phyloP scores from a whole-genome alignment of 2,329 filamentous ascomycete species.

The Aspergillus fumigatus region DNA sequence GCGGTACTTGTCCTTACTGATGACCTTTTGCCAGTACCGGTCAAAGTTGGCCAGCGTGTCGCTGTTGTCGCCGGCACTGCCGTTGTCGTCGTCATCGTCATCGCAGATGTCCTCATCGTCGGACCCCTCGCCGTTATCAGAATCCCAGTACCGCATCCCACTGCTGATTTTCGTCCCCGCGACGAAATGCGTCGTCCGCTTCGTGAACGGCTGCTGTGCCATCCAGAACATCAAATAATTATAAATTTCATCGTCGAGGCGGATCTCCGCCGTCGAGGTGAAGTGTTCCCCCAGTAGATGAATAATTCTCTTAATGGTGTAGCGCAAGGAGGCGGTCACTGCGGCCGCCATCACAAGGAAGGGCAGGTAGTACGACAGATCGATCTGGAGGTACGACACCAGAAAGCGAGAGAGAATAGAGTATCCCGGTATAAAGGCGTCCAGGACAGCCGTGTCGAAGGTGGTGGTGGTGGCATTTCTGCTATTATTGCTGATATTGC shows the following conservation, averaged over 20 bases:
- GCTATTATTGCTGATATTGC: conserved; percentile 15
- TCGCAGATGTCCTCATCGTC: conserved; percentile 20
- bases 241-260: conserved; percentile 67
- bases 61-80: conserved; percentile 21
- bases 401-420: conserved; percentile 52
- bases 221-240: conserved; percentile 70
- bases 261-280: conserved; percentile 63
- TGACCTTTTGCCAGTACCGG: conserved; percentile 40
- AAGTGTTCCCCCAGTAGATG: conserved; percentile 50
- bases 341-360: conserved; percentile 49
- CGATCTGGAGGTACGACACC: conserved; percentile 55
- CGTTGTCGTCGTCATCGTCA: conserved; percentile 23
- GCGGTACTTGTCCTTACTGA: conserved; percentile 33
- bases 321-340: conserved; percentile 50
- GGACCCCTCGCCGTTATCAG: conserved; percentile 17
- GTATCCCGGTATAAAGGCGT: conserved; percentile 64
- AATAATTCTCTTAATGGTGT: conserved; percentile 48
- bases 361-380: conserved; percentile 60
- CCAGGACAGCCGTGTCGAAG: conserved; percentile 40
- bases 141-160: conserved; percentile 24
- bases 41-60: conserved; percentile 39
- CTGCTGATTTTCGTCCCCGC: conserved; percentile 58
- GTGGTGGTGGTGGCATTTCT: conserved; percentile 11
- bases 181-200: conserved; percentile 57
- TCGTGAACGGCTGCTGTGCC: conserved; percentile 57